phyloP scores from a whole-genome alignment of 306 rosid species.

The Pterocarpus macrocarpus region DNA sequence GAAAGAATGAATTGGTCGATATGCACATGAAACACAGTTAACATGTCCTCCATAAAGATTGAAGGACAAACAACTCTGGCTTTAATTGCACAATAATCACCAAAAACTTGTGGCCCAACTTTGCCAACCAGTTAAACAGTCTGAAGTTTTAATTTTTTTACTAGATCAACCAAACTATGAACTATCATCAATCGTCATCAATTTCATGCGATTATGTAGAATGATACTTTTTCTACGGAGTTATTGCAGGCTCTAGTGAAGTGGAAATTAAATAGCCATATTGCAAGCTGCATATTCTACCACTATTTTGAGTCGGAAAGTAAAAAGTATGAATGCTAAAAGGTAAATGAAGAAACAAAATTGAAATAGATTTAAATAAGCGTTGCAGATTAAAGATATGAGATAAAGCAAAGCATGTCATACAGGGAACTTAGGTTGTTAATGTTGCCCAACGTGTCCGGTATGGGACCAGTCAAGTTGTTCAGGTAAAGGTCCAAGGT shows the following conservation, averaged over 20 bases:
- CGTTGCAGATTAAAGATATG: not conserved
- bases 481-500: slow-evolving; percentile 78
- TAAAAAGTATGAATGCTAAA: not conserved
- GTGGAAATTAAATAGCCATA: not conserved
- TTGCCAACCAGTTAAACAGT: not conserved
- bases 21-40: not conserved
- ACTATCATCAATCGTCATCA: not conserved
- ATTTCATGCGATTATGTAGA: slow-evolving; percentile 6
- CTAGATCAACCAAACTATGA: not conserved
- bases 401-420: slow-evolving; percentile 47
- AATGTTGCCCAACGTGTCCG: slow-evolving; percentile 52
- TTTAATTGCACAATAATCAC: not conserved
- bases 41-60: not conserved
- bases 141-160: not conserved
- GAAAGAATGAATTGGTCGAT: not conserved
- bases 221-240: not conserved
- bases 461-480: slow-evolving; percentile 53
- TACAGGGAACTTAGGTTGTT: slow-evolving; percentile 65
- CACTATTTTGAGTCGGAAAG: not conserved
- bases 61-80: not conserved
- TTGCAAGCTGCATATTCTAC: not conserved
- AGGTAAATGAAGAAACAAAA: not conserved
- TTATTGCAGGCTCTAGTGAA: not conserved
- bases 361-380: not conserved
- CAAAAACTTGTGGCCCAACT: not conserved